These are phyloP conservation scores for Fusarium sp. DNA, from an alignment of 2,329 filamentous ascomycete species.

Conservation along the genomic window DNA sequence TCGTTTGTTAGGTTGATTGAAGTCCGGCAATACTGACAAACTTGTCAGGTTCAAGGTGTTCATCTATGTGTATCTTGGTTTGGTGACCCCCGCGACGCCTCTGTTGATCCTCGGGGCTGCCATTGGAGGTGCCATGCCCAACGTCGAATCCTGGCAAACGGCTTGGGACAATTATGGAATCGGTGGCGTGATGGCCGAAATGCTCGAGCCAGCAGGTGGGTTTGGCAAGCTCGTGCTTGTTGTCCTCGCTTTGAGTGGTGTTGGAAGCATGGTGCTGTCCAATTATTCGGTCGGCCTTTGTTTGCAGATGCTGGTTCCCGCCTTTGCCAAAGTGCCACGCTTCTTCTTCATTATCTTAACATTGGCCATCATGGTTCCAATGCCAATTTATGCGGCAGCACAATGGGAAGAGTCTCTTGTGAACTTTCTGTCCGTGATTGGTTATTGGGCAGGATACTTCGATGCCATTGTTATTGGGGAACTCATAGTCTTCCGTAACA, in stretches of 20 bases:
- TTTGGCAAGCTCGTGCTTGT: slow-evolving; percentile 53
- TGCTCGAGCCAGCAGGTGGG: slow-evolving; percentile 46
- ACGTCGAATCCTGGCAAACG: slow-evolving; percentile 45
- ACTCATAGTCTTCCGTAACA: slow-evolving; percentile 56
- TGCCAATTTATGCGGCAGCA: slow-evolving; percentile 54
- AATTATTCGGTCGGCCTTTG: slow-evolving; percentile 54
- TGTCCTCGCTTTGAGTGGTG: slow-evolving; percentile 47
- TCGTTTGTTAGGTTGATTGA: slow-evolving; percentile 36
- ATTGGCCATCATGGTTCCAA: slow-evolving; percentile 56
- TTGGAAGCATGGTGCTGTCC: slow-evolving; percentile 54
- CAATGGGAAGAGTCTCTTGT: slow-evolving; percentile 56
- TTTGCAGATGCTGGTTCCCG: slow-evolving; percentile 56
- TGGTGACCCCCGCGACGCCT: slow-evolving; percentile 52
- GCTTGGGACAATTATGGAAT: slow-evolving; percentile 46
- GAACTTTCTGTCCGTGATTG: slow-evolving; percentile 58
- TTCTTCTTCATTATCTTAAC: slow-evolving; percentile 55
- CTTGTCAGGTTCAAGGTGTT: slow-evolving; percentile 36
- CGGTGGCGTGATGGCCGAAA: slow-evolving; percentile 47
- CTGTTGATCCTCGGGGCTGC: slow-evolving; percentile 54
- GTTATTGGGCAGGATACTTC: slow-evolving; percentile 60
- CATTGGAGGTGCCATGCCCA: slow-evolving; percentile 50
- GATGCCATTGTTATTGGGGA: slow-evolving; percentile 56
- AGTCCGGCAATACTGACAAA: slow-evolving; percentile 50
- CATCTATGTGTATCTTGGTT: slow-evolving; percentile 59
- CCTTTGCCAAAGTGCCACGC: slow-evolving; percentile 54